Evolutionary conservation across 805 yeast genomes (phyloP), one percentile per base, ranked within the genome.

Genomic region (Wickerhamiella spandovensis): DNA sequence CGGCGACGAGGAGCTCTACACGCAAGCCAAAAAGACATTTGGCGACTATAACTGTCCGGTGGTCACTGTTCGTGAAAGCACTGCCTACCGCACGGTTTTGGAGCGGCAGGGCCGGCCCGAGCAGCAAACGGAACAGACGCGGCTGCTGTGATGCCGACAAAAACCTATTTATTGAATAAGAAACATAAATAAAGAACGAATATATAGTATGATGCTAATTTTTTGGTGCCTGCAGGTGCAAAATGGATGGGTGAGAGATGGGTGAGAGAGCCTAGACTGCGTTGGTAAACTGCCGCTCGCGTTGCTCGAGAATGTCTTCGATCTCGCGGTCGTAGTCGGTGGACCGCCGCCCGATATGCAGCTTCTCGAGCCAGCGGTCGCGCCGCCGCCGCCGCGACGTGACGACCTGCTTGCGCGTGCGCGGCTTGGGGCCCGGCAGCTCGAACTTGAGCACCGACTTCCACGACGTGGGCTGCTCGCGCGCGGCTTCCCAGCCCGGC

Each of bases 401-500:
- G n/a, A 43, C 41, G 13, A 20, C 38, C 22, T 22, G 23, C 30
- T 22, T 22, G 20, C 15, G 18, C 12, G 21, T 28, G 17, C 38
- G 37, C n/a, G 38, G 46, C 38, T 6, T 6, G 13, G 21, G 24
- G 8, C 37, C 46, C 9, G 46, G 46, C n/a, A 24, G 37, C 38
- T 44, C 30, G 24, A 39, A 21, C 18, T 44, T 24, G 23, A 28
- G 23, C 5, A 44, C 15, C 38, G 38, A 4, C 54, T 81, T 77
- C 37, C 95, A 94, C 62, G 89, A 81, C 1, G 94, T 94, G 51
- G 84, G 70, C 44, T 79, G 67, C 56, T 82, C 72, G 8, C 69
- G 74, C 56, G 69, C 74, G 28, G 67, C 56, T 30, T 53, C 61
- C 62, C 64, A 59, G n/a, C 61, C 82, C 62, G 84, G 92, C 47